A percentile compares a stretch with the other conserved stretches of the same genome.
These are phyloP conservation scores for Irpex rosettiformis DNA, from an alignment of 1,284 basidiomycete species.

Conservation along the genomic window DNA sequence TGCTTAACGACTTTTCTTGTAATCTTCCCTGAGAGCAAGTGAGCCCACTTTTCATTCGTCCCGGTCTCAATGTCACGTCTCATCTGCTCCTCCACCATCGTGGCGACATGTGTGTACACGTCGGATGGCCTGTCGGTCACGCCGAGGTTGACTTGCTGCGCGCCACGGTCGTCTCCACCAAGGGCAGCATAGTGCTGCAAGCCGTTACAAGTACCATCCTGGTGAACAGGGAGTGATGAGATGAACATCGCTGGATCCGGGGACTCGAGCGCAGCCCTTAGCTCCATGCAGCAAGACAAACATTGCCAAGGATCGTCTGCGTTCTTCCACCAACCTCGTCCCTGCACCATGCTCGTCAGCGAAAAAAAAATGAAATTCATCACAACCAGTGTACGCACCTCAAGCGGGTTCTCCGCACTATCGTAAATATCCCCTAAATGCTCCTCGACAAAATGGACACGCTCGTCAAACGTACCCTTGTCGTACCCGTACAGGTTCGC, in stretches of 20 bases:
- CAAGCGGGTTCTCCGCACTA: constrained; percentile 81
- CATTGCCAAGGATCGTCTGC: constrained; percentile 99
- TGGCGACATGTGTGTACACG: constrained; percentile 94
- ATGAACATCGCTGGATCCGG: constrained; percentile 70
- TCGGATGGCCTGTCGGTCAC: constrained; percentile 88
- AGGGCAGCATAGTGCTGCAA: constrained; percentile 98
- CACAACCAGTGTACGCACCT: constrained; percentile 38
- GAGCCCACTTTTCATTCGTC: constrained; percentile 55
- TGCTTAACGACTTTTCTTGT: constrained; percentile 98
- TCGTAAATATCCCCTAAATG: constrained; percentile 81
- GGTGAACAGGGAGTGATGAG: constrained; percentile 89
- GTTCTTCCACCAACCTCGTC: constrained; percentile 82
- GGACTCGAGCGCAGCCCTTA: constrained; percentile 75
- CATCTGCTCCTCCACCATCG: constrained; percentile 68
- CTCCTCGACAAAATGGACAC: constrained; percentile 76
- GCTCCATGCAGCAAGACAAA: constrained; percentile 88
- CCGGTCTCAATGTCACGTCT: constrained; percentile 47
- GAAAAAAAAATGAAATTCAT: neutral
- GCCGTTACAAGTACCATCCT: constrained; percentile 99
- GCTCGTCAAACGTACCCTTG: constrained; percentile 93
- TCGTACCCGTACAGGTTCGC: constrained; percentile 94
- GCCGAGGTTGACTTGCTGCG: constrained; percentile 90
- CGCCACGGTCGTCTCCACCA: constrained; percentile 89
- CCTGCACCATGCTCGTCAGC: constrained; percentile 33
- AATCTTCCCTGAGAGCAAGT: constrained; percentile 75